Evolutionary conservation across 2,329 filamentous ascomycete genomes (phyloP), one percentile per base, ranked within the genome.

Genomic region (Colletotrichum lindemuthianum): DNA sequence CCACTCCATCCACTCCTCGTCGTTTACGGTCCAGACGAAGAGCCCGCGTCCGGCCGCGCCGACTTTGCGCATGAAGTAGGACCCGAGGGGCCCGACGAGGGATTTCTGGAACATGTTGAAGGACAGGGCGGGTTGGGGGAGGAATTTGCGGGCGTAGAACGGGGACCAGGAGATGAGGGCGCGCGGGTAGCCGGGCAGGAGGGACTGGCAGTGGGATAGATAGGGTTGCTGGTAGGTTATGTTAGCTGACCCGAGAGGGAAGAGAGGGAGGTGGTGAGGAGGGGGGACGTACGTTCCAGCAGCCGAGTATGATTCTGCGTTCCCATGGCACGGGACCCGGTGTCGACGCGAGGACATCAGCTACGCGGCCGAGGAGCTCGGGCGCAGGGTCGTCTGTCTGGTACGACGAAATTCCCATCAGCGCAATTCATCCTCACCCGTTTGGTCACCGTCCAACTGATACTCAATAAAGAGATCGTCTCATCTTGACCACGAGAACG

Each of bases 1-100:
- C 92, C 93, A 97, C 70, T 88, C 85, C 94, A 98, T 97, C 77
- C 88, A 86, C 53, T 83, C 81, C 67, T 87, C 85, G 12, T 90
- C 85, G 74, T 98, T 97, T 54, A 97, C 91, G 0, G 94, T 97
- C 95, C 95, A 98, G 0, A 88, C 85, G 70, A 90, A 89, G 5
- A 97, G 80, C 4, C 85, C 84, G 24, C 90, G 84, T 32, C 66
- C 60, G 36, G 63, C 65, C 24, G 64, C 63, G 10, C 68, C 83
- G 33, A 87, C 86, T 59, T 89, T 84, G 11, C 81, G 80, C 13
- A 93, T 77, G 78, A 97, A 96, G 10, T 80, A 78, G 9, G 76
- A 73, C 8, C 93, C 93, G 40, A 87, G 79, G 0, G 88, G 88
- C 1, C 90, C 88, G 63, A 92, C 84, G 54, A 97, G 83, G 16